Percentiles rank a stretch among this genome's conserved stretches.
Evolutionary conservation across 345 rosid species (phyloP).

Genomic region (Boechera divaricarpa): DNA sequence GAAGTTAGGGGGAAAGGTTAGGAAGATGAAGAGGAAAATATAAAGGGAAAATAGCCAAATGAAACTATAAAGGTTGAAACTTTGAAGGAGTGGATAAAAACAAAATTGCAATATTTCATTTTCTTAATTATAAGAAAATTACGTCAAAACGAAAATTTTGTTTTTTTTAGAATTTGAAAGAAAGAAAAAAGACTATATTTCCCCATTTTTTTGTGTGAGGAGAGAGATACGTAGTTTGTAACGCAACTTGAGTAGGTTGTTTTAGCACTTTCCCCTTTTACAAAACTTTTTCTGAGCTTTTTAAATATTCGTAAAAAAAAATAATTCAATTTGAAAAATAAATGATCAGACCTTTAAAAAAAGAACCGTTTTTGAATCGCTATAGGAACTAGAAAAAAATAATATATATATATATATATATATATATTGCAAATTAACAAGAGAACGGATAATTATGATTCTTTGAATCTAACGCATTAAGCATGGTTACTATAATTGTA

Average conservation of each 20-base stretch:
- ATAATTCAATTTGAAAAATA: constrained; percentile 1
- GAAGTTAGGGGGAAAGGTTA: constrained; percentile 41
- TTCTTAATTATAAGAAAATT: constrained; percentile 42
- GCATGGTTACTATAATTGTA: constrained; percentile 30
- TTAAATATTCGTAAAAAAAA: constrained; percentile 25
- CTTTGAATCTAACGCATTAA: constrained; percentile 39
- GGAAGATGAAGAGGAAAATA: constrained; percentile 42
- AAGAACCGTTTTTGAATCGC: background rate
- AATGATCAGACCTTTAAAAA: background rate
- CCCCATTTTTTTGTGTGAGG: constrained; percentile 39
- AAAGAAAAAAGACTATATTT: background rate
- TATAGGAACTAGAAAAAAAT: constrained; percentile 13
- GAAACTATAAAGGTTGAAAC: constrained; percentile 39
- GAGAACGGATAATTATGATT: constrained; percentile 34
- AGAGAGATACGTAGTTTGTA: constrained; percentile 46
- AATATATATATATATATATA: background rate
- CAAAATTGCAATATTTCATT: constrained; percentile 25
- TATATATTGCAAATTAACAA: background rate
- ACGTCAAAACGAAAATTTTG: constrained; percentile 31
- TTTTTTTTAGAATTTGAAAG: constrained; percentile 9
- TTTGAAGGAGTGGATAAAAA: constrained; percentile 35
- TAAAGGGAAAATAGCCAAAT: constrained; percentile 38
- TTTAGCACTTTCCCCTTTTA: constrained; percentile 45
- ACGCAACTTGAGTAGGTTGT: constrained; percentile 53
- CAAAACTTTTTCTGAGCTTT: constrained; percentile 29